A percentile compares a stretch with the other conserved stretches of the same genome.
These are phyloP conservation scores for Xylariaceae sp. DNA, from an alignment of 2,329 filamentous ascomycete genomes.

Conservation along the genomic window DNA sequence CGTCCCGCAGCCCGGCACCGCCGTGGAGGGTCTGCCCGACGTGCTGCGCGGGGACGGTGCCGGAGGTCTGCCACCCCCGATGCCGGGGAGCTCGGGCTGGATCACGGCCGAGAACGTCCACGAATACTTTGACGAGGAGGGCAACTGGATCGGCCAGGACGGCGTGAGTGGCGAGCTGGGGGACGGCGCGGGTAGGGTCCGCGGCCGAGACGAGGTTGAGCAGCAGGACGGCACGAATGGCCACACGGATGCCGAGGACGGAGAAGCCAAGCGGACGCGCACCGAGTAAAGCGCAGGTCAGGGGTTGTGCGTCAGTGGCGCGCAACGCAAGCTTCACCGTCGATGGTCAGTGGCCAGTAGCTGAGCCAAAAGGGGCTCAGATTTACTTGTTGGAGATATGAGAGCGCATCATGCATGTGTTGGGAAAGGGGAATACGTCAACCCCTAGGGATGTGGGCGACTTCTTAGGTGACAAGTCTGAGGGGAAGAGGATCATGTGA, in stretches of 20 bases:
- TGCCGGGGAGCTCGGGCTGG: slow-evolving; percentile 71
- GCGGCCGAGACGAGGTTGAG: slow-evolving; percentile 46
- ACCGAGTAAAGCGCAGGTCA: no score
- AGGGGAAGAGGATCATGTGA: no score
- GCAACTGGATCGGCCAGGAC: slow-evolving; percentile 58
- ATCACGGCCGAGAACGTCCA: slow-evolving; percentile 89
- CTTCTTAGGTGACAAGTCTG: no score
- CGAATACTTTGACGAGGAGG: slow-evolving; percentile 73
- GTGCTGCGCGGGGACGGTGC: slow-evolving; percentile 40
- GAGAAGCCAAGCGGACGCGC: slow-evolving; percentile 25
- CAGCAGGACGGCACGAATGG: slow-evolving; percentile 37
- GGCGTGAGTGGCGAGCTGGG: slow-evolving; percentile 46
- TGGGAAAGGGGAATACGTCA: no score
- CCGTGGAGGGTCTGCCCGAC: slow-evolving; percentile 47
- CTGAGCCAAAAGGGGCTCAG: no score
- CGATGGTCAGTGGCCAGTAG: no score
- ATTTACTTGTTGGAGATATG: no score
- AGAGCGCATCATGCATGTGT: no score
- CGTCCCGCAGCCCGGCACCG: slow-evolving; percentile 39
- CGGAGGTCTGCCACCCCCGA: slow-evolving; percentile 54
- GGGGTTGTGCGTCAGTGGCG: no score
- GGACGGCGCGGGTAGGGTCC: slow-evolving; percentile 55
- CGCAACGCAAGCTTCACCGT: no score
- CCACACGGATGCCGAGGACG: slow-evolving; percentile 29
- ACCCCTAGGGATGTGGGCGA: no score